Conservation (phyloP, 179 eudicot genomes). For the Camellia oleifera region DNA sequence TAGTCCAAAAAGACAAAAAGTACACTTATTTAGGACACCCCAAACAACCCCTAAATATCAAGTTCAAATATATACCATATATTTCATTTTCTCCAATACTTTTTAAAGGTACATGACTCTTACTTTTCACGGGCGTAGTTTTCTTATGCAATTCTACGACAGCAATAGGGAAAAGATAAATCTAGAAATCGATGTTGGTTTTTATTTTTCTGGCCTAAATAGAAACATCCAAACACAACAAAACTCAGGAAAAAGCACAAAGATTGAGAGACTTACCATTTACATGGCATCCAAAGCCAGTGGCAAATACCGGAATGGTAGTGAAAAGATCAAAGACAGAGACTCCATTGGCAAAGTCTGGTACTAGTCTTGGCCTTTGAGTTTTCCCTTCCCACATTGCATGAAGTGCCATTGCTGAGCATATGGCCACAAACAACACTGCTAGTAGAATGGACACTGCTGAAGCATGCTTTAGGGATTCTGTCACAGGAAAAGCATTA, state of each 20-base stretch:
- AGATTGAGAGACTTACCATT: conserved; percentile 47
- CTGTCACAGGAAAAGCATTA: conserved; percentile 33
- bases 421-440: conserved; percentile 66
- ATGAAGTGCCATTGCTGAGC: conserved; percentile 65
- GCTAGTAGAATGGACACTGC: conserved; percentile 81
- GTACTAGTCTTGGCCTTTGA: conserved; percentile 46
- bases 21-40: too few relatives aligned
- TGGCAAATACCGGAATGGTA: conserved; percentile 72
- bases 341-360: conserved; percentile 48
- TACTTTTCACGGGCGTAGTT: too few relatives aligned
- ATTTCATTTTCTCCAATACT: too few relatives aligned
- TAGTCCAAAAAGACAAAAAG: too few relatives aligned
- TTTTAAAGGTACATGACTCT: too few relatives aligned
- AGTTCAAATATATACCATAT: too few relatives aligned
- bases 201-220: not conserved
- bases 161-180: not conserved
- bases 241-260: too few relatives aligned
- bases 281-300: conserved; percentile 78
- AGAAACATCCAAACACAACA: not conserved
- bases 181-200: not conserved
- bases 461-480: conserved; percentile 67
- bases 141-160: too few relatives aligned
- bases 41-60: too few relatives aligned
- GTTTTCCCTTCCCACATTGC: conserved; percentile 64
- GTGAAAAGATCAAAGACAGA: conserved; percentile 66